Conservation (phyloP, 257 asterid genomes). For the Fraxinus quadrangulata region DNA sequence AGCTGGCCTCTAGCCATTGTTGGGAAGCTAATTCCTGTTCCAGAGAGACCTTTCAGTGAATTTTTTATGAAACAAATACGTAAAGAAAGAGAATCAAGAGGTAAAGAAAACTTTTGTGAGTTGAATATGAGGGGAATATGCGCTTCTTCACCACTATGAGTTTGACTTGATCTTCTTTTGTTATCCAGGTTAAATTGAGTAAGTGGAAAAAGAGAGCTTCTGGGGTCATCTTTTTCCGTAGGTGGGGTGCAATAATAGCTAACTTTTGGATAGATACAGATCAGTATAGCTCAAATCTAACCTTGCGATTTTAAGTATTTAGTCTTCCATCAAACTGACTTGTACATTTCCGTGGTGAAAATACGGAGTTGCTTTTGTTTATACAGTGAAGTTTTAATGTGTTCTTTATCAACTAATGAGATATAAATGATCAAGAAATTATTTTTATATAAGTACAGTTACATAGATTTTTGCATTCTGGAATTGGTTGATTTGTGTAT, state of each 20-base stretch:
- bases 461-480: not conserved
- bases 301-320: not conserved
- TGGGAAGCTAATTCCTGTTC: slow-evolving; percentile 63
- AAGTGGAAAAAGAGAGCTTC: not conserved
- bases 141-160: not conserved
- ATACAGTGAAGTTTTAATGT: not conserved
- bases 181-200: not conserved
- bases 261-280: not conserved
- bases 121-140: not conserved
- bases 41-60: slow-evolving; percentile 47
- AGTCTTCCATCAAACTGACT: not conserved
- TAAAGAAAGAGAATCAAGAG: not conserved
- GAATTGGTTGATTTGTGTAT: not conserved
- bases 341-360: not conserved
- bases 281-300: not conserved
- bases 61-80: slow-evolving; percentile 34
- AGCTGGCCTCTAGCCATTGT: slow-evolving; percentile 70
- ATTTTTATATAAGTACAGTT: not conserved
- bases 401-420: not conserved
- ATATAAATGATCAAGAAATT: not conserved
- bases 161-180: not conserved
- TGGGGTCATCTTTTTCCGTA: not conserved
- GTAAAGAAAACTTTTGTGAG: not conserved
- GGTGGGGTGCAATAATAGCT: not conserved
- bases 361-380: not conserved